A percentile compares a stretch with the other conserved stretches of the same genome.
Evolutionary conservation across 2,329 filamentous ascomycete species (phyloP).

Genomic region (Ascochyta pisi): DNA sequence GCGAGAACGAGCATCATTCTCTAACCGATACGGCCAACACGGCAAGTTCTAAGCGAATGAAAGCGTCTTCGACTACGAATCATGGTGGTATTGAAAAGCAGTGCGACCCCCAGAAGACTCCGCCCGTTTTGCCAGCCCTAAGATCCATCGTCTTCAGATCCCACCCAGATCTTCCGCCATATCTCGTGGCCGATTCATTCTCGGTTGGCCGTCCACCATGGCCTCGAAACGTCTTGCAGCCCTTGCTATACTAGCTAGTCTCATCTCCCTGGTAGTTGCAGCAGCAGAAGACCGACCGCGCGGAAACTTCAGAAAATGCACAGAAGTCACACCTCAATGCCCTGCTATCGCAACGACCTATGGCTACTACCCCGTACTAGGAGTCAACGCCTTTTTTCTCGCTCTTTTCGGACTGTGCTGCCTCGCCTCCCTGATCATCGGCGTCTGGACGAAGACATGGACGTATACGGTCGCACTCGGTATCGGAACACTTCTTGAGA

Average conservation of each 20-base stretch:
- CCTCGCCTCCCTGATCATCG: slow-evolving; percentile 26
- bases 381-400: slow-evolving; percentile 49
- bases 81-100: slow-evolving; percentile 12
- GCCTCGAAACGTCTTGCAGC: slow-evolving; percentile 4
- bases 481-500: slow-evolving; percentile 52
- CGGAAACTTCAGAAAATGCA: slow-evolving; percentile 33
- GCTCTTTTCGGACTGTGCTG: slow-evolving; percentile 31
- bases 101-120: slow-evolving; percentile 1
- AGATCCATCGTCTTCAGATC: not conserved
- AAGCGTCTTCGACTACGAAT: slow-evolving; percentile 2
- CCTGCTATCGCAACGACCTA: slow-evolving; percentile 50
- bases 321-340: slow-evolving; percentile 30
- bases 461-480: slow-evolving; percentile 52
- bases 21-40: slow-evolving; percentile 11
- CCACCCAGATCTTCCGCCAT: not conserved
- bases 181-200: not conserved
- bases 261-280: slow-evolving; percentile 12
- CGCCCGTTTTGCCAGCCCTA: not conserved
- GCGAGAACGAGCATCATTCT: slow-evolving; percentile 15
- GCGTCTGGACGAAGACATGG: slow-evolving; percentile 45
- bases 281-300: slow-evolving; percentile 28
- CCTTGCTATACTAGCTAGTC: slow-evolving; percentile 1
- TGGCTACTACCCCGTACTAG: slow-evolving; percentile 50
- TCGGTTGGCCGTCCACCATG: slow-evolving; percentile 1
- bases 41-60: slow-evolving; percentile 10